A percentile compares a stretch with the other conserved stretches of the same genome.
Evolutionary conservation across 2,329 filamentous ascomycete species (phyloP).

Genomic region (Emmonsiellopsis sp.): DNA sequence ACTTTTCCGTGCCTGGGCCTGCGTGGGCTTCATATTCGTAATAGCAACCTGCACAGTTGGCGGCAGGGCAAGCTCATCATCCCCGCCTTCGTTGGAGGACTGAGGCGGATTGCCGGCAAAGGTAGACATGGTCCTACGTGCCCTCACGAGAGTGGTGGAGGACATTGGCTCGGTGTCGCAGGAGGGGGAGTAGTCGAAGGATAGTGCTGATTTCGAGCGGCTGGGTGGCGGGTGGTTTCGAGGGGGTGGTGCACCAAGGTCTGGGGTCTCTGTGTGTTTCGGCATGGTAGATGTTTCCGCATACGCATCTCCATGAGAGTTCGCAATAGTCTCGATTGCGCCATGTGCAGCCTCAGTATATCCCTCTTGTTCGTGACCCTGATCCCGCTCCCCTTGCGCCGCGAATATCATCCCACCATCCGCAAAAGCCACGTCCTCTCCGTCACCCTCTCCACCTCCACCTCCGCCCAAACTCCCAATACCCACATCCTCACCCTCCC

Average conservation of each 20-base stretch:
- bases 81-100: slow-evolving; percentile 13
- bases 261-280: neutral
- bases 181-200: slow-evolving; percentile 19
- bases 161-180: slow-evolving; percentile 33
- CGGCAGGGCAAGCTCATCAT: slow-evolving; percentile 21
- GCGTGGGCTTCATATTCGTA: neutral
- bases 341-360: neutral
- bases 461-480: neutral
- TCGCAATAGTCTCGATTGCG: no score
- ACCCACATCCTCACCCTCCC: neutral
- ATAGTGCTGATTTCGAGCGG: slow-evolving; percentile 20
- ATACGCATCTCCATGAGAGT: neutral
- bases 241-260: neutral
- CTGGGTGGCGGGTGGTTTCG: slow-evolving; percentile 7
- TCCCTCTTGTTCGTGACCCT: neutral
- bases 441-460: neutral
- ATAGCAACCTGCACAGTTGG: slow-evolving; percentile 12
- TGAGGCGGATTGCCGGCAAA: slow-evolving; percentile 7
- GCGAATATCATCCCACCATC: neutral
- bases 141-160: slow-evolving; percentile 20
- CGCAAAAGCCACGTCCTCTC: neutral
- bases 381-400: neutral
- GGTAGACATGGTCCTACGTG: slow-evolving; percentile 6
- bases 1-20: neutral
- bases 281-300: neutral